Conservation (phyloP, 306 rosid genomes). For the Cicer cuneatum region DNA sequence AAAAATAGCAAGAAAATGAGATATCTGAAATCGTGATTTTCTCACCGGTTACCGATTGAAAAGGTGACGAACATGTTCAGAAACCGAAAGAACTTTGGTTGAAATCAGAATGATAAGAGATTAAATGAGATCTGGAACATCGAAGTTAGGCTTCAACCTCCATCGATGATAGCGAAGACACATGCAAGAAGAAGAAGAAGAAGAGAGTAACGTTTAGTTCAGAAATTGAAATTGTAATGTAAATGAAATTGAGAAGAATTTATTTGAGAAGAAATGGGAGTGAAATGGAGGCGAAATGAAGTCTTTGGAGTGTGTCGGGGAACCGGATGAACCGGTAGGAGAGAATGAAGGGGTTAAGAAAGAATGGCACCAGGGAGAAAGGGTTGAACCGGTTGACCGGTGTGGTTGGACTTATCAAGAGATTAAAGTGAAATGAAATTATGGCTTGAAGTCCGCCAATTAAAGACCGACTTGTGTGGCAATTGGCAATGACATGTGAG, state of each 20-base stretch:
- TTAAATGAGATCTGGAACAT: conserved; percentile 37
- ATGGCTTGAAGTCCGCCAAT: conserved; percentile 41
- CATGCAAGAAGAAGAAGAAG: conserved; percentile 38
- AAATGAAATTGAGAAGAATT: conserved; percentile 48
- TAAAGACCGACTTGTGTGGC: background rate
- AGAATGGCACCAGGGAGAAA: background rate
- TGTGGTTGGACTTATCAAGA: conserved; percentile 28
- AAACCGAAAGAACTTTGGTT: conserved; percentile 28
- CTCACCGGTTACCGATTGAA: conserved; percentile 48
- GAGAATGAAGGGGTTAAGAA: background rate
- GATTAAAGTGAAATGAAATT: conserved; percentile 28
- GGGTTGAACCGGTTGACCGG: conserved; percentile 46
- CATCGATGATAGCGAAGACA: conserved; percentile 58
- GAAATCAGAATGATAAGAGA: conserved; percentile 36
- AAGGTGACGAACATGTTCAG: conserved; percentile 38
- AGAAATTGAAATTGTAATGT: conserved; percentile 45
- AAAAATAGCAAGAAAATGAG: background rate
- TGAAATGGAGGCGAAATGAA: conserved; percentile 59
- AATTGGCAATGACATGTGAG: background rate
- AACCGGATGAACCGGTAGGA: conserved; percentile 47
- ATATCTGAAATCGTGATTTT: background rate
- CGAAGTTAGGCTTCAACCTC: conserved; percentile 56
- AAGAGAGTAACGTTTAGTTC: conserved; percentile 56
- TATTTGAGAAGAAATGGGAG: conserved; percentile 42
- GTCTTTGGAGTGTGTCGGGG: conserved; percentile 30